Percentiles rank a stretch among this genome's conserved stretches.
Evolutionary conservation across 805 yeast genomes (phyloP).

Genomic region (Barnettozyma siamensis): DNA sequence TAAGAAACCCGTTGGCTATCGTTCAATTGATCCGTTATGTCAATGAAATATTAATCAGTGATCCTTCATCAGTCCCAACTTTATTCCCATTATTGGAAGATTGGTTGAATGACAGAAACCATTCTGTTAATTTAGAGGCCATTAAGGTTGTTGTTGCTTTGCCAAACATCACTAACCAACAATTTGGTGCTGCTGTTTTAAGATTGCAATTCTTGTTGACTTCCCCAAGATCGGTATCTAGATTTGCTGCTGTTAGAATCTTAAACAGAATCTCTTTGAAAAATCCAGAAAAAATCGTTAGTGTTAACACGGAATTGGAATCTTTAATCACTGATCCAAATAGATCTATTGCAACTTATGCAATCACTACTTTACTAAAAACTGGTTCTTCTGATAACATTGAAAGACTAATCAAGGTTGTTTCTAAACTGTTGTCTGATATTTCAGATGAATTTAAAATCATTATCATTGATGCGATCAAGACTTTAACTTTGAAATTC

Average conservation of each 20-base stretch:
- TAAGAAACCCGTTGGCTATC: conserved; percentile 78
- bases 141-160: conserved; percentile 47
- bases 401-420: conserved; percentile 81
- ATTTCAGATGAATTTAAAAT: conserved; percentile 94
- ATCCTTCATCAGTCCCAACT: conserved; percentile 49
- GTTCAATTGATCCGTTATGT: conserved; percentile 82
- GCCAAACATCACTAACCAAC: conserved; percentile 48
- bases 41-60: conserved; percentile 66
- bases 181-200: conserved; percentile 63
- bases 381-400: conserved; percentile 90
- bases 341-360: conserved; percentile 91
- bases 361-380: conserved; percentile 91
- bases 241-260: conserved; percentile 91
- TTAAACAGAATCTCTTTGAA: conserved; percentile 79
- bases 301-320: conserved; percentile 83
- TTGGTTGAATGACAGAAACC: conserved; percentile 76
- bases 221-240: conserved; percentile 85
- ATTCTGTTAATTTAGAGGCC: conserved; percentile 89
- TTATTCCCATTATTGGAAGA: conserved; percentile 60
- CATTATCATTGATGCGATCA: conserved; percentile 91
- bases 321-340: conserved; percentile 79
- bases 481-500: conserved; percentile 87
- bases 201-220: conserved; percentile 70
- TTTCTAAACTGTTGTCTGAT: conserved; percentile 84
- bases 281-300: conserved; percentile 71